Evolutionary conservation across 495 filamentous ascomycete species (phyloP).

Genomic region (Trypethelium eluteriae): DNA sequence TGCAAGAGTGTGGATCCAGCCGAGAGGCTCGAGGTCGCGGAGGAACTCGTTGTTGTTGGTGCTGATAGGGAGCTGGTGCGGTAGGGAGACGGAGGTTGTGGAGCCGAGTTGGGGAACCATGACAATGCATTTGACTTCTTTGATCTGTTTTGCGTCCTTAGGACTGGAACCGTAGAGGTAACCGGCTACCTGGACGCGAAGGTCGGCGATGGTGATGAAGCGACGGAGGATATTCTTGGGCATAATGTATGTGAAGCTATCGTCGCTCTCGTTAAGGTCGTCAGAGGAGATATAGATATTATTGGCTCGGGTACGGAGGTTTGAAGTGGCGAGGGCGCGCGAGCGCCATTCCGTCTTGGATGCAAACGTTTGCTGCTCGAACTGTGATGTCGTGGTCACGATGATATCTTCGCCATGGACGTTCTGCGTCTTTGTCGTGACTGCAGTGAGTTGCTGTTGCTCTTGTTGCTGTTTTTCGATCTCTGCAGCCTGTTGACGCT

Average conservation of each 20-base stretch:
- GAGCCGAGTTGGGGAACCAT: constrained; percentile 97
- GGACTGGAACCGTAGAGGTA: constrained; percentile 93
- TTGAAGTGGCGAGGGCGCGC: constrained; percentile 89
- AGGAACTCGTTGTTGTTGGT: constrained; percentile 75
- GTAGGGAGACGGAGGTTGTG: constrained; percentile 82
- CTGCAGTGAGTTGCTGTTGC: constrained; percentile 90
- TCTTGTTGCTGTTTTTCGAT: constrained; percentile 99
- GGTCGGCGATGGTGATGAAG: constrained; percentile 96
- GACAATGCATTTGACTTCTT: constrained; percentile 91
- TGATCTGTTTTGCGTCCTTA: constrained; percentile 89
- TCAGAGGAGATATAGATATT: constrained; percentile 98
- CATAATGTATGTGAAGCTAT: constrained; percentile 91
- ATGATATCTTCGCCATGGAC: constrained; percentile 96
- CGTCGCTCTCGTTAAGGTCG: constrained; percentile 72
- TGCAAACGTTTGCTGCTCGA: constrained; percentile 93
- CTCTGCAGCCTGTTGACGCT: constrained; percentile 96
- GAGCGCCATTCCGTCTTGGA: constrained; percentile 99
- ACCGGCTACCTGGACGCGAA: constrained; percentile 91
- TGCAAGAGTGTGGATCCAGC: constrained; percentile 90
- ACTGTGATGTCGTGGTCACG: constrained; percentile 94
- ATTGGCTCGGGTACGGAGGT: constrained; percentile 88
- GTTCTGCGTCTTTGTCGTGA: constrained; percentile 97
- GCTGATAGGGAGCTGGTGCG: constrained; percentile 65
- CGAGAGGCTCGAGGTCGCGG: constrained; percentile 78
- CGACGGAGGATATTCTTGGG: constrained; percentile 98